Percentiles rank a stretch among this genome's conserved stretches.
phyloP scores from a whole-genome alignment of 768 basidiomycete species.

The Russula emetica region DNA sequence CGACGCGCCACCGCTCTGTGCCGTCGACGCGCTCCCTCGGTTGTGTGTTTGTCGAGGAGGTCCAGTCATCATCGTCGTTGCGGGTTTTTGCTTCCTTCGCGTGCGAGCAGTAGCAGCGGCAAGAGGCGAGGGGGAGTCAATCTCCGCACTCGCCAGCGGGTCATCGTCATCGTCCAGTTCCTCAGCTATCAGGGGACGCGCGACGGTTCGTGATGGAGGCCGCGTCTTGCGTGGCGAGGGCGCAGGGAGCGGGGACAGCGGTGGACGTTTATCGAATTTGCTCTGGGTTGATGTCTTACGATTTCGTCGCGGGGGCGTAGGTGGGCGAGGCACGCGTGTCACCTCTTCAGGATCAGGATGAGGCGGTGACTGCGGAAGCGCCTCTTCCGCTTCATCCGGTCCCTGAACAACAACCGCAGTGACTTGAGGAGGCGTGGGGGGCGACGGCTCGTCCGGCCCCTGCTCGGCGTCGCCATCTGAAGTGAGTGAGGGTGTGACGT shows the following conservation, averaged over 20 bases:
- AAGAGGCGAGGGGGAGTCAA: conserved; percentile 10
- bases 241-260: conserved; percentile 58
- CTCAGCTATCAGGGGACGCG: neutral
- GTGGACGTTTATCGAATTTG: conserved; percentile 56
- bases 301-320: conserved; percentile 8
- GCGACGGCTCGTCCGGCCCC: conserved; percentile 19
- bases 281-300: conserved; percentile 22
- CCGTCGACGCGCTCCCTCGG: conserved; percentile 2
- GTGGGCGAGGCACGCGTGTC: conserved; percentile 1
- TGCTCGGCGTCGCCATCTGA: conserved; percentile 25
- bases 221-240: conserved; percentile 50
- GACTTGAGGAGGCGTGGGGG: conserved; percentile 26
- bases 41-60: neutral
- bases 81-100: conserved; percentile 6
- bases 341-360: conserved; percentile 1
- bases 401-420: conserved; percentile 3
- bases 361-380: conserved; percentile 1
- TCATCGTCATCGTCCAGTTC: conserved; percentile 10
- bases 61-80: neutral
- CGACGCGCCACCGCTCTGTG: conserved; percentile 8
- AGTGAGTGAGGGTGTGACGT: conserved; percentile 27
- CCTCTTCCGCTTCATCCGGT: conserved; percentile 5
- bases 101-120: neutral
- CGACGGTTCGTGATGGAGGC: conserved; percentile 46
- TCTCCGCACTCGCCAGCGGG: conserved; percentile 12